These are phyloP conservation scores for Pseudotsuga menziesii DNA, from an alignment of 75 land plant species.

Conservation along the genomic window DNA sequence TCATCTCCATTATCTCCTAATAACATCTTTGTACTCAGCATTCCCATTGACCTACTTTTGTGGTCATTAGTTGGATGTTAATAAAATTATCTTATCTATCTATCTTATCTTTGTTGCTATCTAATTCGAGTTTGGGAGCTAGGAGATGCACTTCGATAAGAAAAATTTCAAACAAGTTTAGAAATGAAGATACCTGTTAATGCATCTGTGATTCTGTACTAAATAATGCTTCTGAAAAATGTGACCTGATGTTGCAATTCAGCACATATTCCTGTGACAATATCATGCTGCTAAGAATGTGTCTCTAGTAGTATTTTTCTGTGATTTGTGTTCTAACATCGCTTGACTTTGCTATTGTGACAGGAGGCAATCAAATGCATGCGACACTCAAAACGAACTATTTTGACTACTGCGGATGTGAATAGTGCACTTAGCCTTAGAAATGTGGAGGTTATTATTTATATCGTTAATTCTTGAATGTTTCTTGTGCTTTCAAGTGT, in stretches of 20 bases:
- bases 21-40: no score
- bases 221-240: background rate
- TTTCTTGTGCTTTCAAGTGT: slow-evolving; percentile 2
- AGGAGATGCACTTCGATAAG: no score
- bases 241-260: background rate
- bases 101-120: no score
- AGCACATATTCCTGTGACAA: background rate
- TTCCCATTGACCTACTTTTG: no score
- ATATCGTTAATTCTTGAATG: background rate
- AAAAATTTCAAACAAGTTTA: no score
- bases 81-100: no score
- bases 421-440: slow-evolving; percentile 78
- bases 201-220: no score
- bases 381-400: slow-evolving; percentile 88
- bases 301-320: background rate
- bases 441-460: slow-evolving; percentile 72
- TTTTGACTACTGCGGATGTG: slow-evolving; percentile 78
- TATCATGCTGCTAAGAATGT: background rate
- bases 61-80: no score
- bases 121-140: no score
- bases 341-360: background rate
- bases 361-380: slow-evolving; percentile 97
- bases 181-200: background rate
- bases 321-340: background rate
- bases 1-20: no score